Conservation (phyloP, 208 protist genomes). For the Angomonas ambiguus region DNA sequence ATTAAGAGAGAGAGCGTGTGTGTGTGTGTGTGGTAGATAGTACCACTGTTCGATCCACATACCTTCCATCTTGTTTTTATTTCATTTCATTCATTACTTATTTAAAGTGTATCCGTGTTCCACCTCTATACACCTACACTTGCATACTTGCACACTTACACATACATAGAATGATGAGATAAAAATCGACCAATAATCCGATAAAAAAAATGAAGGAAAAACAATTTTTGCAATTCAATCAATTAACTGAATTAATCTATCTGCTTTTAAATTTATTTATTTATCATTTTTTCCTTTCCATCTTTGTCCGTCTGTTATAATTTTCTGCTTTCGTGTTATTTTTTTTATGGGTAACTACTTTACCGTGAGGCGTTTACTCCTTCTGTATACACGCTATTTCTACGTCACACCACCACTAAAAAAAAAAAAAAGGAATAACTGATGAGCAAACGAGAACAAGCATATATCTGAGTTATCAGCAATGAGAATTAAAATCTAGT, state of each 20-base stretch:
- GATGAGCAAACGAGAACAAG: conserved; percentile 62
- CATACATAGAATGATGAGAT: conserved; percentile 12
- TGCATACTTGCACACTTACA: conserved; percentile 9
- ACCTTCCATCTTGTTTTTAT: too few relatives aligned
- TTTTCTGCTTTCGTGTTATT: background rate
- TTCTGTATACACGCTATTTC: too few relatives aligned
- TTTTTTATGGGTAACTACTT: background rate
- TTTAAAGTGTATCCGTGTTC: too few relatives aligned
- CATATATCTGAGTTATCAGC: conserved; percentile 40
- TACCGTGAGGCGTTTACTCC: too few relatives aligned
- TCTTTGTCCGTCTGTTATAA: too few relatives aligned
- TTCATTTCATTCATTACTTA: too few relatives aligned
- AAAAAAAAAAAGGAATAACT: background rate
- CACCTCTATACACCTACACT: too few relatives aligned
- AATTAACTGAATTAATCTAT: background rate
- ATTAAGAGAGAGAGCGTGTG: too few relatives aligned
- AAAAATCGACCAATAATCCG: conserved; percentile 5
- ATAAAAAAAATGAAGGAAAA: conserved; percentile 14
- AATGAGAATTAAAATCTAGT: conserved; percentile 38
- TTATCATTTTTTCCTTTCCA: too few relatives aligned
- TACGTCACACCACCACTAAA: background rate
- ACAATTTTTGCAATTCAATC: conserved; percentile 4
- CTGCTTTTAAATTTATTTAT: background rate
- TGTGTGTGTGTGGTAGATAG: too few relatives aligned
- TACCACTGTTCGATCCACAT: too few relatives aligned